Conservation (phyloP, 2,329 filamentous ascomycete species). For the Cladosporium sp. region DNA sequence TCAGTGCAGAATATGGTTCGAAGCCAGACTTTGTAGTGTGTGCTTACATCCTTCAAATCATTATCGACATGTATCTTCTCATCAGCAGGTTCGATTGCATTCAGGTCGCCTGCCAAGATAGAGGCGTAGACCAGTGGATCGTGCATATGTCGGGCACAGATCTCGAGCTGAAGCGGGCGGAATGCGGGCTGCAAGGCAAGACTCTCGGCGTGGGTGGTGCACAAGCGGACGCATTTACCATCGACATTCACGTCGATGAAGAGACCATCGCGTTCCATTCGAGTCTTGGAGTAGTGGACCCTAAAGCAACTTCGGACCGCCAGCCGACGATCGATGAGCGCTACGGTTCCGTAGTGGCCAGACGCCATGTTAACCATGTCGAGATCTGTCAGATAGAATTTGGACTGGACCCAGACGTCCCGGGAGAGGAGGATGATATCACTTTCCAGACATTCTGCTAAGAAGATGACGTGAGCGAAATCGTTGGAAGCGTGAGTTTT, state of each 20-base stretch:
- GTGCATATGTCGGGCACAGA: constrained; percentile 43
- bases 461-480: constrained; percentile 42
- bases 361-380: constrained; percentile 42
- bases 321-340: constrained; percentile 48
- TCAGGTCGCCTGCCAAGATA: constrained; percentile 52
- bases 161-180: constrained; percentile 46
- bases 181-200: constrained; percentile 46
- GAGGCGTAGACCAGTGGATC: constrained; percentile 36
- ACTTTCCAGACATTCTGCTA: constrained; percentile 50
- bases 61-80: constrained; percentile 45
- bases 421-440: constrained; percentile 45
- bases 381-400: constrained; percentile 49
- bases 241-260: constrained; percentile 49
- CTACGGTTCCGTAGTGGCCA: constrained; percentile 50
- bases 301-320: constrained; percentile 46
- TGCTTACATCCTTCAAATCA: constrained; percentile 45
- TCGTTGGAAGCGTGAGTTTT: constrained; percentile 9
- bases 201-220: constrained; percentile 57
- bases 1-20: neutral
- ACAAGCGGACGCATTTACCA: constrained; percentile 42
- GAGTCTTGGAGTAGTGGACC: constrained; percentile 44
- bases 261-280: constrained; percentile 51
- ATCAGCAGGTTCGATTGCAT: constrained; percentile 56
- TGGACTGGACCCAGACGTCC: constrained; percentile 45
- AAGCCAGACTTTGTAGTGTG: neutral